Evolutionary conservation across 148 eudicot genomes (phyloP).

Genomic region (Vaccinium corymbosum): DNA sequence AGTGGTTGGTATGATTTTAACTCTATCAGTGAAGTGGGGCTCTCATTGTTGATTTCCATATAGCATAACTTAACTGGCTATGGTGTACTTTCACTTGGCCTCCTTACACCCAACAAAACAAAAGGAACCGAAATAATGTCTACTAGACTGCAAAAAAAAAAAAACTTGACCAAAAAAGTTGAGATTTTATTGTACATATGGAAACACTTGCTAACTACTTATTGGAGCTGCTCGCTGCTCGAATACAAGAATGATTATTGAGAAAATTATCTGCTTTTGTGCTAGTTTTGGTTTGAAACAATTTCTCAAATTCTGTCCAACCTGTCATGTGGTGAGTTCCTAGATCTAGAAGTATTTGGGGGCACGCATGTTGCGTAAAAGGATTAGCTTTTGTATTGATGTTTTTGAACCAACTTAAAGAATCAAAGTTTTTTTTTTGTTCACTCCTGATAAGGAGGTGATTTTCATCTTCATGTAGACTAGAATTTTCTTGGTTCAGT

Average conservation of each 20-base stretch:
- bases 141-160: neutral
- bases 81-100: conserved; percentile 2
- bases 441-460: neutral
- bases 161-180: neutral
- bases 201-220: neutral
- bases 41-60: neutral
- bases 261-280: neutral
- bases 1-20: neutral
- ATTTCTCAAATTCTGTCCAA: neutral
- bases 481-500: neutral
- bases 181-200: neutral
- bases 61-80: neutral
- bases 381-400: conserved; percentile 1
- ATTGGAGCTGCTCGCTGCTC: conserved; percentile 1
- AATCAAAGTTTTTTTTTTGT: neutral
- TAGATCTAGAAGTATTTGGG: neutral
- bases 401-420: neutral
- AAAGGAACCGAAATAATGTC: neutral
- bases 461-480: neutral
- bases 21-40: neutral
- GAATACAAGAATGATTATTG: neutral
- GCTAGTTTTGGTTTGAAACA: neutral
- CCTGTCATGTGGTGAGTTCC: neutral
- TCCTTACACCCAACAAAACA: neutral
- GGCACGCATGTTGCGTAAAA: neutral